A percentile compares a stretch with the other conserved stretches of the same genome.
Conservation (phyloP, 2,329 filamentous ascomycete genomes). For the Neurospora sp. region DNA sequence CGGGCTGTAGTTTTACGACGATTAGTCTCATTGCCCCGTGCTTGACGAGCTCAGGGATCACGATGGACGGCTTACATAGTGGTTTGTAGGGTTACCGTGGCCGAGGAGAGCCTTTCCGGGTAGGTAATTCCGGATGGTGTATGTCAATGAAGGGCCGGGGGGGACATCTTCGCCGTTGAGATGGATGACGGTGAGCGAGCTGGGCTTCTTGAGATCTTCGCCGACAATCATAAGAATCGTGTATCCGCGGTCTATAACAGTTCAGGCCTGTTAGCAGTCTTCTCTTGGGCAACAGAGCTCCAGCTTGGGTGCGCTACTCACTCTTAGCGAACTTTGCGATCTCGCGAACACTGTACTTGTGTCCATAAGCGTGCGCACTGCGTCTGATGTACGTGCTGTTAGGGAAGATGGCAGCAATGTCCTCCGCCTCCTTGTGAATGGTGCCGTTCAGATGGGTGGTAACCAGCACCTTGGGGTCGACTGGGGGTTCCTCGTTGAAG, state of each 20-base stretch:
- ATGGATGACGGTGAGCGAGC: constrained; percentile 74
- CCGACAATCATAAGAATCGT: constrained; percentile 77
- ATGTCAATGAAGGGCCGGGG: constrained; percentile 82
- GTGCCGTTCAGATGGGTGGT: constrained; percentile 86
- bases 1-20: constrained; percentile 14
- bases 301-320: constrained; percentile 4
- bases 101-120: constrained; percentile 81
- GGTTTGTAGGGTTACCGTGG: constrained; percentile 78
- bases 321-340: constrained; percentile 75
- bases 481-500: constrained; percentile 49
- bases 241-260: constrained; percentile 53
- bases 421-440: constrained; percentile 71
- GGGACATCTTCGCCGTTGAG: constrained; percentile 42
- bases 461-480: constrained; percentile 74
- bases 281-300: not conserved
- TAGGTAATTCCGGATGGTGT: constrained; percentile 82
- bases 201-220: constrained; percentile 80
- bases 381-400: constrained; percentile 69
- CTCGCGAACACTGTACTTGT: constrained; percentile 89
- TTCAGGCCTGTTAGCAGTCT: constrained; percentile 4
- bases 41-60: constrained; percentile 44
- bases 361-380: constrained; percentile 69
- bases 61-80: constrained; percentile 57
- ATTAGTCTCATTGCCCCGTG: constrained; percentile 29
- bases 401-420: constrained; percentile 75